These are phyloP conservation scores for Cladosporium halotolerans DNA, from an alignment of 2,329 filamentous ascomycete genomes.

Conservation along the genomic window DNA sequence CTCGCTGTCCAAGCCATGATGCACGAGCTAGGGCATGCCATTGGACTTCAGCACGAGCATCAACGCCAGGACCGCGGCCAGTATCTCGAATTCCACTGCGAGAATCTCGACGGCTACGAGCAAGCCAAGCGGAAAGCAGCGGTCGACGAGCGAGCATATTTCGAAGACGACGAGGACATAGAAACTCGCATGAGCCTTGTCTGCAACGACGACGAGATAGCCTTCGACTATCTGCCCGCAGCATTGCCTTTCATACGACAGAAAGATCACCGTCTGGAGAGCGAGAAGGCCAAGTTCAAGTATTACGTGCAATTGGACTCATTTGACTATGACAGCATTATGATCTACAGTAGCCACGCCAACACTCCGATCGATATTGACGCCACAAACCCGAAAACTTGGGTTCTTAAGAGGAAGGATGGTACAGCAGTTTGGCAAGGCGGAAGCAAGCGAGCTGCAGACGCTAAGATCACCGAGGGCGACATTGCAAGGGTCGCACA, in stretches of 20 bases:
- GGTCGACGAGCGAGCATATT: neutral
- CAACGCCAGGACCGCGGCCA: slow-evolving; percentile 5
- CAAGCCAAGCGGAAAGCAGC: neutral
- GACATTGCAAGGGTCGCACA: slow-evolving; percentile 5
- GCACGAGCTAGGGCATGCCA: slow-evolving; percentile 9
- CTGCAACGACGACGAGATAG: slow-evolving; percentile 3
- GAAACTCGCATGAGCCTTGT: neutral
- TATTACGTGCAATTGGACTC: neutral
- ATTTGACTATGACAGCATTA: slow-evolving; percentile 11
- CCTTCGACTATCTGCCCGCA: neutral
- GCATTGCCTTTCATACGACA: neutral
- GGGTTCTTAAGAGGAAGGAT: slow-evolving; percentile 1
- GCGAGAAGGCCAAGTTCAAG: neutral
- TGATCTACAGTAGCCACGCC: slow-evolving; percentile 8
- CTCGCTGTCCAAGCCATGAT: slow-evolving; percentile 5
- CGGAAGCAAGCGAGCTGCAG: neutral
- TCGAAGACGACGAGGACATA: neutral
- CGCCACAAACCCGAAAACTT: neutral
- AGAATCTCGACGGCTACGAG: slow-evolving; percentile 2
- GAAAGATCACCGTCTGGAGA: neutral
- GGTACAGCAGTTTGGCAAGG: slow-evolving; percentile 3
- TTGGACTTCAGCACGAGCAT: slow-evolving; percentile 9
- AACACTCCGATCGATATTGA: neutral
- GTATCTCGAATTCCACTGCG: neutral
- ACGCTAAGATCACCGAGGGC: slow-evolving; percentile 1